Base-by-base conservation (phyloP, 257 asterid species). In the Fraxinus anomala region DNA sequence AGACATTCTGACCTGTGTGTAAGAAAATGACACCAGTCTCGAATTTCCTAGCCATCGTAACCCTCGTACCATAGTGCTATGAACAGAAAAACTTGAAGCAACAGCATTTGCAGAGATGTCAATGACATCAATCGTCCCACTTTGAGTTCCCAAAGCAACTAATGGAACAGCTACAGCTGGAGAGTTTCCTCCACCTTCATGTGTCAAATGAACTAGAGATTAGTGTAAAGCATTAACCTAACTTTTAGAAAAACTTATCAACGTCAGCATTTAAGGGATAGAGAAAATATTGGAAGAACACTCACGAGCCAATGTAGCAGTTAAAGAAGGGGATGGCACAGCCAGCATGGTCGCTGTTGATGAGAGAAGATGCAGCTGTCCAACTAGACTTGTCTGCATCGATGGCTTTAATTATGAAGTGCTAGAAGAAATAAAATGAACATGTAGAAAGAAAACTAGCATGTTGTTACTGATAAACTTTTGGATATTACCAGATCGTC, bases 21-120 rank as follows among this genome's bases (percentile, higher is more conserved):
- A 93, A 51, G 97, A 93, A 85, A 93, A 95, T 3, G 98, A 93
- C 70, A 93, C 99, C 76, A 95, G 86, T 79, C 98, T 89, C 68
- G 99, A 93, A 88, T 95, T 95, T 80, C 98, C 99, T 73, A 95
- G 93, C 99, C 99, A 95, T 71, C 99, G 96, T 82, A 95, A 90
- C 66, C 99, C 99, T 86, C 99, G 88, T 72, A 95, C 97, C 71
- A 90, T 88, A 79, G 87, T 87, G 82, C 84, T 89, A 86, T 95
- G 99, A 81, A 87, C 94, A 80, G 93, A 87, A 79, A 90, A 95
- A 88, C 98, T 93, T 74, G 98, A 93, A 83, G 98, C 94, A 84
- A 93, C 95, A 73, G 99, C 96, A 81, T 92, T 95, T 72, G 97
- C 99, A 49, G 96, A 86, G 79, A 93, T 86, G 82, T 95, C 99